phyloP scores from a whole-genome alignment of 2,329 filamentous ascomycete genomes.

The Juglanconis sp. region DNA sequence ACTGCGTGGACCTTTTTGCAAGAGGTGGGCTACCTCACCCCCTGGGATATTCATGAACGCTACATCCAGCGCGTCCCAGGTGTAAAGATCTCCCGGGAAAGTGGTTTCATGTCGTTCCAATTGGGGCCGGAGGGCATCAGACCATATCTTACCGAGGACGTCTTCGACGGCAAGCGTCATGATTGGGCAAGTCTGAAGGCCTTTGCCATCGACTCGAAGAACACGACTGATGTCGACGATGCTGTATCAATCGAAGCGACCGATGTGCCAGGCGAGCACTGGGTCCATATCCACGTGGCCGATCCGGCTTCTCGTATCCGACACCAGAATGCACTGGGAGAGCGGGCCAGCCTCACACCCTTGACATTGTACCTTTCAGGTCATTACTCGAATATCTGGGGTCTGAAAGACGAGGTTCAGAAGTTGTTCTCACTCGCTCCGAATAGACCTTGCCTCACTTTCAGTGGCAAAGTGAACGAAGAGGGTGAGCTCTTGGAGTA shows the following conservation, averaged over 20 bases:
- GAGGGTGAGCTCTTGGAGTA: conserved; percentile 52
- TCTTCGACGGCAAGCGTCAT: conserved; percentile 48
- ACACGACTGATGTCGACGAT: conserved; percentile 73
- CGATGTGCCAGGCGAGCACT: conserved; percentile 52
- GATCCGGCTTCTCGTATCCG: conserved; percentile 71
- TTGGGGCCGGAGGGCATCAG: conserved; percentile 17
- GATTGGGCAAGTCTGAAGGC: conserved; percentile 59
- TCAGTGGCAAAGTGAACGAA: conserved; percentile 56
- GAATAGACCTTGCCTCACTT: conserved; percentile 54
- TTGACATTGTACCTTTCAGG: conserved; percentile 60
- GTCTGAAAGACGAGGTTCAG: conserved; percentile 27
- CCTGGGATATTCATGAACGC: conserved; percentile 66
- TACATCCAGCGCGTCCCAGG: conserved; percentile 57
- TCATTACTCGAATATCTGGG: conserved; percentile 56
- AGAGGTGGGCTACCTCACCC: conserved; percentile 68
- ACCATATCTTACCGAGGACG: conserved; percentile 31
- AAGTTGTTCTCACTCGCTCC: conserved; percentile 53
- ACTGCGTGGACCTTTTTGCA: conserved; percentile 67
- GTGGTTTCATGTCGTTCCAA: conserved; percentile 38
- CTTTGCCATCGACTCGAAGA: conserved; percentile 69
- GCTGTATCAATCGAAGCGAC: conserved; percentile 68
- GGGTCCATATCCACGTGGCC: conserved; percentile 76
- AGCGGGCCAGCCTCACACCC: conserved; percentile 58
- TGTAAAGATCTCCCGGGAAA: conserved; percentile 40
- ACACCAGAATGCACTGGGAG: conserved; percentile 54